These are phyloP conservation scores for Monosporascus sp. DNA, from an alignment of 2,329 filamentous ascomycete genomes.

Conservation along the genomic window DNA sequence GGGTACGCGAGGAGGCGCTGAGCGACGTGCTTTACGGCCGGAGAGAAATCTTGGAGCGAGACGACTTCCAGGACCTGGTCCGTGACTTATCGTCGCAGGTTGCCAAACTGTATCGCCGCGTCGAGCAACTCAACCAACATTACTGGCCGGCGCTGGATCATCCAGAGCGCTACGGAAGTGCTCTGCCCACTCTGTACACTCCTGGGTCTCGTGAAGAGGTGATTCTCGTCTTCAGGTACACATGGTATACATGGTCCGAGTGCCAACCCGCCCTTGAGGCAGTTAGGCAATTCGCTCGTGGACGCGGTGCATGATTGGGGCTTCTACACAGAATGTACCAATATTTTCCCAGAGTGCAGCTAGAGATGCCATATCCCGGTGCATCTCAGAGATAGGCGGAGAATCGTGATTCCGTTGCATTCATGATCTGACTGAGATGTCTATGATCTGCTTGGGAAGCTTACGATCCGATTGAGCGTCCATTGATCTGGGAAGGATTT, in stretches of 20 bases:
- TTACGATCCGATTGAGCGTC: too few relatives aligned
- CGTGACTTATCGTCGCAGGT: conserved; percentile 7
- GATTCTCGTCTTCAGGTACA: conserved; percentile 10
- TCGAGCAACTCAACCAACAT: conserved; percentile 8
- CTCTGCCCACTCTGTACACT: conserved; percentile 1
- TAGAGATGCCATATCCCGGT: too few relatives aligned
- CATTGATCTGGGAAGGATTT: too few relatives aligned
- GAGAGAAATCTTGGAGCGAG: conserved; percentile 12
- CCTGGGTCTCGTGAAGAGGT: conserved; percentile 8
- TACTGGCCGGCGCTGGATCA: conserved; percentile 13
- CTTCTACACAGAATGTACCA: too few relatives aligned
- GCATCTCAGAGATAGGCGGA: too few relatives aligned
- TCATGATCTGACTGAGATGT: too few relatives aligned
- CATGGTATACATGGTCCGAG: conserved; percentile 16
- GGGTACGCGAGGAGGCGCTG: conserved; percentile 11
- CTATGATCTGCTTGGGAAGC: too few relatives aligned
- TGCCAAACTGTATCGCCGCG: conserved; percentile 1
- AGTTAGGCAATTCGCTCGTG: conserved; percentile 31
- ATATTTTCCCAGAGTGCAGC: too few relatives aligned
- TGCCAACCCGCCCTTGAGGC: conserved; percentile 5
- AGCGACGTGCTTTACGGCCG: conserved; percentile 12
- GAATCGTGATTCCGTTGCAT: too few relatives aligned
- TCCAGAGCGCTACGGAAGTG: conserved; percentile 9
- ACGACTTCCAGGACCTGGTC: conserved; percentile 5
- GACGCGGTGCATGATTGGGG: too few relatives aligned